Base-by-base conservation (phyloP, 139 green algal species). In the Chlorella sp. region DNA sequence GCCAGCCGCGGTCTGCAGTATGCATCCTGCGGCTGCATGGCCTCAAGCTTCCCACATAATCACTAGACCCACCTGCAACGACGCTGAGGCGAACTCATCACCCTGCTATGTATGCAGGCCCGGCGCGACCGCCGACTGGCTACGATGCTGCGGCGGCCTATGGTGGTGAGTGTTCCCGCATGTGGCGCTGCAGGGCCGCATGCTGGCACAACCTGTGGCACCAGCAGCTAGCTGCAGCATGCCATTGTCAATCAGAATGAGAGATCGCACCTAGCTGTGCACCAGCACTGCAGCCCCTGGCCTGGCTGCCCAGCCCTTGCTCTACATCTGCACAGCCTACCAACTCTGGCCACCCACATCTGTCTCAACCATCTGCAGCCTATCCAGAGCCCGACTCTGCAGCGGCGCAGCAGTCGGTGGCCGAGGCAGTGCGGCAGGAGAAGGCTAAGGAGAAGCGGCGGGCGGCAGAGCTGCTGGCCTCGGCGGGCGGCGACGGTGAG, bases 141-240 rank as follows among this genome's bases (percentile, higher is more conserved):
- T 86, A 51, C 38, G 69, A 87, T 65, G 62, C 84, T 11, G 64
- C 55, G 0, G 74, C 78, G 3, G 84, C 69, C 0, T 79, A 78
- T 6, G 81, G 44, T 6, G 70, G 76, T 82, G 38, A 82, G 76
- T 26, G 16, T 28, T 44, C n/a, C 36, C 68, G 25, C 17, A 2
- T 28, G 44, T 11, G 11, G 7, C 44, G 44, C 44, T 55, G 44
- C 44, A 17, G 44, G 7, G 44, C 44, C 44, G 44, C 44, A 55
- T 11, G 7, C 7, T 11, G 44, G 7, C 11, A n/a, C n/a, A n/a
- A n/a, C n/a, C n/a, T n/a, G n/a, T n/a, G n/a, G n/a, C n/a, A n/a
- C n/a, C n/a, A n/a, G n/a, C n/a, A n/a, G n/a, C n/a, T n/a, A n/a
- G n/a, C n/a, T n/a, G n/a, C n/a, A n/a, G n/a, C n/a, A n/a, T n/a